These are phyloP conservation scores for Akebia trifoliata DNA, from an alignment of 164 flowering plant genomes.

Conservation along the genomic window DNA sequence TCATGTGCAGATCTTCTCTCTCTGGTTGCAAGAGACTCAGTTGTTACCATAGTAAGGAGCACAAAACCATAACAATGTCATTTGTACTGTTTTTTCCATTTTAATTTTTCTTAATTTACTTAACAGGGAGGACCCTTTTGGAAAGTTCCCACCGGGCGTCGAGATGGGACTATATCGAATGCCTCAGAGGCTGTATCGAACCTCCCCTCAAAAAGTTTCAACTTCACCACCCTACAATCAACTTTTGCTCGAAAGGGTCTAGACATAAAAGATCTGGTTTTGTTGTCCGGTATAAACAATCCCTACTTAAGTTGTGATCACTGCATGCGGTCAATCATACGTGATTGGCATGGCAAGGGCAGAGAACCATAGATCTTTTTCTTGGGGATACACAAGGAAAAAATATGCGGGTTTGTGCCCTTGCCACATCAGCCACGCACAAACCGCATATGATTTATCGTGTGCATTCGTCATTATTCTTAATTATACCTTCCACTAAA, in stretches of 20 bases:
- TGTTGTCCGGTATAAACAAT: slow-evolving; percentile 60
- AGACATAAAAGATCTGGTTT: slow-evolving; percentile 56
- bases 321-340: too few species aligned
- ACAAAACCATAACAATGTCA: background rate
- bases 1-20: slow-evolving; percentile 87
- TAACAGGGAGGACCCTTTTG: slow-evolving; percentile 50
- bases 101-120: background rate
- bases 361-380: too few species aligned
- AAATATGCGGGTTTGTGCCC: too few species aligned
- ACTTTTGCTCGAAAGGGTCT: slow-evolving; percentile 58
- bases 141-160: slow-evolving; percentile 84
- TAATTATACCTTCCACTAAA: background rate
- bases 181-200: slow-evolving; percentile 42
- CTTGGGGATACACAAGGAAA: too few species aligned
- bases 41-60: slow-evolving; percentile 50
- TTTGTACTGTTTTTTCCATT: background rate
- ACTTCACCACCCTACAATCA: slow-evolving; percentile 45
- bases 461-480: too few species aligned
- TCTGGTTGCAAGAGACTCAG: slow-evolving; percentile 68
- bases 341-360: too few species aligned
- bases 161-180: slow-evolving; percentile 68
- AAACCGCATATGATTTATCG: too few species aligned
- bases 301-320: too few species aligned
- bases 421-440: too few species aligned
- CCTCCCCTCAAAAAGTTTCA: slow-evolving; percentile 61